Base-by-base conservation (phyloP, 2,329 filamentous ascomycete genomes). In the Colletotrichum musicola region DNA sequence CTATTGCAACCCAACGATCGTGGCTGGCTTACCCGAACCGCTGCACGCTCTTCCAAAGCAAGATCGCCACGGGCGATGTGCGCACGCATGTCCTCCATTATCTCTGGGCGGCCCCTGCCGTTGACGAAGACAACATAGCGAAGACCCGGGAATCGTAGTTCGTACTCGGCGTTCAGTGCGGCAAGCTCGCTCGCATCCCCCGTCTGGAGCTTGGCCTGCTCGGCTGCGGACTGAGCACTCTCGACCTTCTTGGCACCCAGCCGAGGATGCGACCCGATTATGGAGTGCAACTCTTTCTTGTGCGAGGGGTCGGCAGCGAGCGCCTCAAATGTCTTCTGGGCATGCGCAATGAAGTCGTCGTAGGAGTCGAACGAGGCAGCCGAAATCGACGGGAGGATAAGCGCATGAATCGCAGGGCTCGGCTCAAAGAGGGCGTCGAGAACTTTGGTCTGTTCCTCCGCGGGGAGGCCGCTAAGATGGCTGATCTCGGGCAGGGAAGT, bases 111-210 rank as follows among this genome's bases (percentile, higher is more conserved):
- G 47, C 88, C 86, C 54, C 95, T 87, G 0, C 93, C 94, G 77
- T 97, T 95, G 64, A 98, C 95, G 78, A 97, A 98, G 18, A 95
- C 93, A 76, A 97, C 93, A 83, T 97, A 98, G 80, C 92, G 86
- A 76, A 98, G 78, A 0, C 95, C 93, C 0, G 94, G 93, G 78
- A 95, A 97, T 64, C 75, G 85, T n/a, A 82, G 82, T 79, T 97
- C 95, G 77, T 97, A 98, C 79, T 93, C 88, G 12, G 79, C 80
- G 76, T 98, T 98, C 74, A 97, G 79, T 35, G 75, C 77, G 6
- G 82, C 84, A 69, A 97, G 80, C 75, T 92, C 89, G 53, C 88
- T 87, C 18, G 81, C 83, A n/a, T 83, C 83, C 7, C 79, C 79
- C 13, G 35, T 54, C 64, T 91, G 88, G 69, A 98, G 80, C 74